These are phyloP conservation scores for Neoboletus magnificus DNA, from an alignment of 768 basidiomycete species.

Conservation along the genomic window DNA sequence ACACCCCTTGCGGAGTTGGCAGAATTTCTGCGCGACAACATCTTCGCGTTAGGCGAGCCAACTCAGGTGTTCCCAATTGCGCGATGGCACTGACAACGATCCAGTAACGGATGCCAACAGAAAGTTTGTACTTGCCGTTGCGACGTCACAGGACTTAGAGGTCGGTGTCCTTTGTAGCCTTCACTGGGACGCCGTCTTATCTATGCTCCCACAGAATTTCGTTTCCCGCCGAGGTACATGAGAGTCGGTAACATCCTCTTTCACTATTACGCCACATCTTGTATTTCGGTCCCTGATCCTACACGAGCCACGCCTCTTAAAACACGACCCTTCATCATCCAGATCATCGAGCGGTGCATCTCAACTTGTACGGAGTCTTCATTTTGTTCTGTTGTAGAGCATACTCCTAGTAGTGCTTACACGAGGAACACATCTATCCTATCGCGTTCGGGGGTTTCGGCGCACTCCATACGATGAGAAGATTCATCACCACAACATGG, in stretches of 20 bases:
- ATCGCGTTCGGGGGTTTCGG: neutral
- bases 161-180: neutral
- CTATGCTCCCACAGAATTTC: constrained; percentile 20
- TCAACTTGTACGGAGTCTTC: neutral
- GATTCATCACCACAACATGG: neutral
- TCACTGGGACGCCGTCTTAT: neutral
- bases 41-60: constrained; percentile 70
- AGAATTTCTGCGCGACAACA: constrained; percentile 64
- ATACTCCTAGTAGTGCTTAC: neutral
- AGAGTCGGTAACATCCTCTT: constrained; percentile 1
- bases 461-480: neutral
- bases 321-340: neutral
- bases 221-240: constrained; percentile 28
- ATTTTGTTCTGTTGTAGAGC: neutral
- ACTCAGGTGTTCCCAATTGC: neutral
- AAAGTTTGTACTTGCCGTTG: constrained; percentile 82
- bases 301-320: neutral
- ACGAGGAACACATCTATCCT: neutral
- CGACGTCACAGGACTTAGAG: constrained; percentile 73
- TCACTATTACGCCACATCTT: neutral
- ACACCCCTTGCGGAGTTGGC: constrained; percentile 82
- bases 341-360: neutral
- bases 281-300: neutral
- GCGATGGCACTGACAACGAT: neutral
- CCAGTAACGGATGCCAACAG: constrained; percentile 79